Evolutionary conservation across 495 filamentous ascomycete species (phyloP).

Genomic region (Clohesyomyces aquaticus): DNA sequence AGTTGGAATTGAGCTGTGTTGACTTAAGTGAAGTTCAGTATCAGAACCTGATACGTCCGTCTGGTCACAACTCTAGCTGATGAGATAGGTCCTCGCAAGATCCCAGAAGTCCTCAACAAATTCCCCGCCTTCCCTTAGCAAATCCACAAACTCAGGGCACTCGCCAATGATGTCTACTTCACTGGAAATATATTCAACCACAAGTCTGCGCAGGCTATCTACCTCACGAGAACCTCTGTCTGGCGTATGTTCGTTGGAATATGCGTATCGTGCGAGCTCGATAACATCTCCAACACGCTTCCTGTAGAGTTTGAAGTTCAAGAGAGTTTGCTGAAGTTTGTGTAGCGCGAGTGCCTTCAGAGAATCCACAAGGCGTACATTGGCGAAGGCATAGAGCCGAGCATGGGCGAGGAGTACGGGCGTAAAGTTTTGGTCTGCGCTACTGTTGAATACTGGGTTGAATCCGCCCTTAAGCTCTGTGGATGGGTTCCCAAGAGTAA

Average conservation of each 20-base stretch:
- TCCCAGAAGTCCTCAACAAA: conserved; percentile 38
- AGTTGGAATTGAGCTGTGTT: too few species aligned
- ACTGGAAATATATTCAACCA: conserved; percentile 31
- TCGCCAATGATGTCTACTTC: conserved; percentile 26
- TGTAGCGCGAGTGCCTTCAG: conserved; percentile 38
- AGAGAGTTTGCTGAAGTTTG: conserved; percentile 44
- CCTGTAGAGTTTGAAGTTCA: conserved; percentile 30
- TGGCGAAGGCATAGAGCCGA: conserved; percentile 40
- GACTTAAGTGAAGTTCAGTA: not conserved
- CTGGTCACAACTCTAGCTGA: too few species aligned
- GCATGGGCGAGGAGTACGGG: conserved; percentile 42
- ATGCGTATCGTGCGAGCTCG: conserved; percentile 40
- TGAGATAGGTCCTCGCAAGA: not conserved
- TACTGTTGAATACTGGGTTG: conserved; percentile 10
- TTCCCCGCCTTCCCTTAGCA: conserved; percentile 32
- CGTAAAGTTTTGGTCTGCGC: conserved; percentile 34
- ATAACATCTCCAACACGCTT: conserved; percentile 36
- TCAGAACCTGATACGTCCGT: too few species aligned
- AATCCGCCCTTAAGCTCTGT: not conserved
- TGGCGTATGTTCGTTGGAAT: conserved; percentile 17
- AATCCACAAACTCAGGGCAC: conserved; percentile 11
- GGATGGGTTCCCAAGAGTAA: too few species aligned
- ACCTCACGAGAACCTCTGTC: conserved; percentile 16
- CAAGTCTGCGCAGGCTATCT: conserved; percentile 16
- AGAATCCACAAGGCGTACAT: conserved; percentile 26